Evolutionary conservation across 139 green algal genomes (phyloP).

Genomic region (Coccomyxa sp.): DNA sequence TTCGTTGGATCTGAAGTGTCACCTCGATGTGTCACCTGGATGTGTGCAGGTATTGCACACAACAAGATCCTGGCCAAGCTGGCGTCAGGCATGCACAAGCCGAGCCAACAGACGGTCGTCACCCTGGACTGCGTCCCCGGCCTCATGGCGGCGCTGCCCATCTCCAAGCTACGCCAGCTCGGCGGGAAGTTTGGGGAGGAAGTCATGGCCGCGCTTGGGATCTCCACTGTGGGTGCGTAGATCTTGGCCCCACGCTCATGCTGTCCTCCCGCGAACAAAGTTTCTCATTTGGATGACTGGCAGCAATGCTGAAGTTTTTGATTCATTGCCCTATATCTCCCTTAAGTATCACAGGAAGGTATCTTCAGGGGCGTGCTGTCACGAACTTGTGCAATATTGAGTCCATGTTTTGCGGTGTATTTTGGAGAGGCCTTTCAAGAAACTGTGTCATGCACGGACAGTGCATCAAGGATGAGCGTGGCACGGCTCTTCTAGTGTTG

Average conservation of each 20-base stretch:
- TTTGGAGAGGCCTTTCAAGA: no score
- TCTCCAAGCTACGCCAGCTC: conserved; percentile 60
- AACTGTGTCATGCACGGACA: no score
- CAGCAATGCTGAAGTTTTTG: background rate
- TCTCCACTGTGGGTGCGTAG: conserved; percentile 49
- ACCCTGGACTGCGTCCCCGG: conserved; percentile 37
- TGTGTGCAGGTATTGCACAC: conserved; percentile 44
- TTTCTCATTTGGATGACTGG: background rate
- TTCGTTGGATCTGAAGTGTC: no score
- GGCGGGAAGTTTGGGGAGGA: conserved; percentile 73
- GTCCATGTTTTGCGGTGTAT: no score
- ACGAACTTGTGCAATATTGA: no score
- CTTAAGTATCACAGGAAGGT: no score
- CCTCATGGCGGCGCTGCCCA: conserved; percentile 61
- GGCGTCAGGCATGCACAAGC: conserved; percentile 78
- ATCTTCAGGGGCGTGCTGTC: no score
- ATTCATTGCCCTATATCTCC: background rate
- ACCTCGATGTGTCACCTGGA: no score
- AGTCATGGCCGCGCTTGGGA: conserved; percentile 30
- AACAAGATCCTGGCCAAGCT: conserved; percentile 90
- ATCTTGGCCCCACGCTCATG: background rate
- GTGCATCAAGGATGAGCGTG: no score
- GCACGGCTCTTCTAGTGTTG: no score
- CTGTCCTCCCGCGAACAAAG: background rate
- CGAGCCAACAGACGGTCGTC: conserved; percentile 77